phyloP scores from a whole-genome alignment of 306 rosid species.

The Trifolium repens region DNA sequence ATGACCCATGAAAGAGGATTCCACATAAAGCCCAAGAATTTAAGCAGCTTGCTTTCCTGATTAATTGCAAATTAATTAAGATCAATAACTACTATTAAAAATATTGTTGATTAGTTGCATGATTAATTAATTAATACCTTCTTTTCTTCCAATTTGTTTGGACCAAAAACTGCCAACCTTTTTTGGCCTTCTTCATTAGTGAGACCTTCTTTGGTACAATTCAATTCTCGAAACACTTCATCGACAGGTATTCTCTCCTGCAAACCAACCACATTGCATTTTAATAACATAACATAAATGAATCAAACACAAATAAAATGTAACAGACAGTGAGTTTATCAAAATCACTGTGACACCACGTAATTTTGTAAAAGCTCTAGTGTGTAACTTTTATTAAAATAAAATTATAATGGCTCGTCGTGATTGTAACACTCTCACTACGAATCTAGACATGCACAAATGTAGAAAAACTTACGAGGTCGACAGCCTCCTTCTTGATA shows the following conservation, averaged over 20 bases:
- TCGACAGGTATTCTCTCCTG: conserved; percentile 81
- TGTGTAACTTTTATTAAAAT: neutral
- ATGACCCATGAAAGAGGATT: conserved; percentile 96
- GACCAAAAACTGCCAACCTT: conserved; percentile 78
- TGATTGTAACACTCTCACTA: neutral
- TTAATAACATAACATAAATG: conserved; percentile 6
- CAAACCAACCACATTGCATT: conserved; percentile 4
- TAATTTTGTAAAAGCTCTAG: neutral
- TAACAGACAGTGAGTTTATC: neutral
- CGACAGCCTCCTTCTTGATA: conserved; percentile 77
- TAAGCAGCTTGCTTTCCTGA: conserved; percentile 78
- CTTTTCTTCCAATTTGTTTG: conserved; percentile 84
- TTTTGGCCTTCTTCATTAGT: conserved; percentile 70
- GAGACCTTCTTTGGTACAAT: conserved; percentile 77
- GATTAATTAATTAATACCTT: conserved; percentile 42
- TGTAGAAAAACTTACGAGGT: conserved; percentile 58
- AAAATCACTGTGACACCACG: neutral
- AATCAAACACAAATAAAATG: neutral
- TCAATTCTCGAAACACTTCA: conserved; percentile 81
- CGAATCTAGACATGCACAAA: neutral
- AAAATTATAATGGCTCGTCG: neutral
- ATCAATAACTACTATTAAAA: neutral
- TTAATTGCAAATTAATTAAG: neutral
- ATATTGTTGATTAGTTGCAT: neutral
- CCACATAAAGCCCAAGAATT: conserved; percentile 97